phyloP scores from a whole-genome alignment of 768 basidiomycete genomes.

The Rhodosporidiobolus odoratus region DNA sequence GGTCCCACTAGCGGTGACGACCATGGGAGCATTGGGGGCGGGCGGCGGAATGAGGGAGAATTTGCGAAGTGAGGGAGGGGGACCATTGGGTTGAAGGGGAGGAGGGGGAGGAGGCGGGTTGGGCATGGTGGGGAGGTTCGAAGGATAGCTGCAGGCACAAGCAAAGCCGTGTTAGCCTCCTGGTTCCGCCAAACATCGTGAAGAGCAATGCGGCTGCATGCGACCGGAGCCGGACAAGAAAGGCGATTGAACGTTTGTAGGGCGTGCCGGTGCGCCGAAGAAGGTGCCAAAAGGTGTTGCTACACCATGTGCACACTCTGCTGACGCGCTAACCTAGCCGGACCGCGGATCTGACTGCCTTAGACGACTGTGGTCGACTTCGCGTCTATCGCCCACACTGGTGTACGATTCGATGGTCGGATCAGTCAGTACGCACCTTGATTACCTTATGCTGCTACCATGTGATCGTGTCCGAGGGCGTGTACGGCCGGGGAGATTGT shows the following conservation, averaged over 20 bases:
- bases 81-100: background rate
- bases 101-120: background rate
- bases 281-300: too few species aligned
- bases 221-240: too few species aligned
- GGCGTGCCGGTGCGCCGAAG: background rate
- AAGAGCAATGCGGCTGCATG: too few species aligned
- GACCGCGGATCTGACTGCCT: too few species aligned
- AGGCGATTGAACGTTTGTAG: too few species aligned
- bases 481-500: background rate
- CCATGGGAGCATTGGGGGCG: background rate
- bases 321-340: too few species aligned
- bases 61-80: background rate
- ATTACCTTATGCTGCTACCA: background rate
- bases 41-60: constrained; percentile 6
- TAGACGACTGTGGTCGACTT: too few species aligned
- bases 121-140: background rate
- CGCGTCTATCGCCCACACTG: too few species aligned
- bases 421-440: background rate
- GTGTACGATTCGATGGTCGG: background rate
- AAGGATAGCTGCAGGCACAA: background rate
- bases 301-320: too few species aligned
- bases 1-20: background rate
- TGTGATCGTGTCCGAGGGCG: too few species aligned
- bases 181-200: too few species aligned
- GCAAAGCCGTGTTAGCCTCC: background rate